Conservation (phyloP, 805 yeast genomes). For the Wickerhamiella dianesei region DNA sequence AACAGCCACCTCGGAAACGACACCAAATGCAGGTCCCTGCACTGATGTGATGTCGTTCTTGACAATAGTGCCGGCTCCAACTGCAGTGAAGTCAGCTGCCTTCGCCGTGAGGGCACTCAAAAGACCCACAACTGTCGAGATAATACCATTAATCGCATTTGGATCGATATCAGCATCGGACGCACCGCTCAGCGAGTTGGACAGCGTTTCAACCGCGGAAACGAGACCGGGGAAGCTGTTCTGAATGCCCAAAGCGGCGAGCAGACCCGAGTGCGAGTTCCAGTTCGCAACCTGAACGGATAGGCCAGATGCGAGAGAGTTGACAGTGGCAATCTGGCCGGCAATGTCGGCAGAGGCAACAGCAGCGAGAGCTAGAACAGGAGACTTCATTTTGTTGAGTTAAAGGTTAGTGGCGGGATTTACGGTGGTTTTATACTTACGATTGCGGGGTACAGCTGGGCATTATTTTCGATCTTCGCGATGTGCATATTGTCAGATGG, state of each 20-base stretch:
- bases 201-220: not conserved
- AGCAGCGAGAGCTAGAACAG: constrained; percentile 7
- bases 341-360: constrained; percentile 1
- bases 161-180: constrained; percentile 5
- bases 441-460: not conserved
- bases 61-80: constrained; percentile 17
- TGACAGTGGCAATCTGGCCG: not conserved
- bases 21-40: constrained; percentile 12
- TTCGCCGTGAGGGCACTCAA: constrained; percentile 15
- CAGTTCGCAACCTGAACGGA: constrained; percentile 3
- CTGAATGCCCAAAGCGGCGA: constrained; percentile 12
- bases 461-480: no score
- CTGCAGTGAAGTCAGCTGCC: constrained; percentile 14
- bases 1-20: constrained; percentile 10
- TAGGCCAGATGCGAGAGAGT: not conserved
- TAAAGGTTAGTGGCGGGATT: no score
- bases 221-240: constrained; percentile 6
- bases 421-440: no score
- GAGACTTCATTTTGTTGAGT: constrained; percentile 11
- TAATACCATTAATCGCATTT: constrained; percentile 7
- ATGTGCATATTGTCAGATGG: no score
- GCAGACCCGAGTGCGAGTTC: constrained; percentile 7
- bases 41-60: constrained; percentile 15
- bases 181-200: constrained; percentile 1
- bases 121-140: constrained; percentile 8